Conservation (phyloP, 148 eudicot genomes). For the Salicornia ramosissima region DNA sequence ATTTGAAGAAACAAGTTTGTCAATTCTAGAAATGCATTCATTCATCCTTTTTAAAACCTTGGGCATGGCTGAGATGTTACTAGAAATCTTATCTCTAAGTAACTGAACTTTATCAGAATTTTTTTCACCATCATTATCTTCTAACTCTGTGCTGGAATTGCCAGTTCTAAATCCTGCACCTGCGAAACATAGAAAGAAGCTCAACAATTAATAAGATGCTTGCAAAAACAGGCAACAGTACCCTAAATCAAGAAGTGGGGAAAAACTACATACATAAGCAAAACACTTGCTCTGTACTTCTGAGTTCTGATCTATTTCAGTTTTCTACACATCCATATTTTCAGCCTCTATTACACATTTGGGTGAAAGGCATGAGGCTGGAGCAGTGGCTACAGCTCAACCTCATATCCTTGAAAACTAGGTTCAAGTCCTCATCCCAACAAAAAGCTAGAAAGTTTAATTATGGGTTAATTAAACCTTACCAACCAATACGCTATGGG, state of each 20-base stretch:
- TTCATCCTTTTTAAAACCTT: conserved; percentile 60
- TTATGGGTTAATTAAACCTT: too few species aligned
- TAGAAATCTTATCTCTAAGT: conserved; percentile 64
- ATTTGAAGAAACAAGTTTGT: conserved; percentile 45
- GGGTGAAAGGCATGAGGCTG: too few species aligned
- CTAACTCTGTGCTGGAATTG: conserved; percentile 23
- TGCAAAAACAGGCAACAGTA: not conserved
- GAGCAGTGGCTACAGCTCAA: too few species aligned
- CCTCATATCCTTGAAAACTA: too few species aligned
- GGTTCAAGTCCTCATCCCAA: too few species aligned
- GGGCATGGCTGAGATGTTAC: conserved; percentile 53
- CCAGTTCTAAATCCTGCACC: conserved; percentile 21
- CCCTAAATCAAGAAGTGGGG: too few species aligned
- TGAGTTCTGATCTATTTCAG: too few species aligned
- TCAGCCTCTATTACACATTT: too few species aligned
- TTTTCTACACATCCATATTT: too few species aligned
- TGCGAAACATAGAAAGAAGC: conserved; percentile 16
- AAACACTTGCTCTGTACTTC: not conserved
- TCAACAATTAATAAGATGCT: not conserved
- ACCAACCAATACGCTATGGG: too few species aligned
- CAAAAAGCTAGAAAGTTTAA: too few species aligned
- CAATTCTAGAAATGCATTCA: conserved; percentile 52
- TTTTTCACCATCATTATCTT: conserved; percentile 32
- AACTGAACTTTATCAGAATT: conserved; percentile 35
- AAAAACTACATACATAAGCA: not conserved